Percentiles rank a stretch among this genome's conserved stretches.
Evolutionary conservation across 768 basidiomycete genomes (phyloP).

Genomic region (Boletales sp.): DNA sequence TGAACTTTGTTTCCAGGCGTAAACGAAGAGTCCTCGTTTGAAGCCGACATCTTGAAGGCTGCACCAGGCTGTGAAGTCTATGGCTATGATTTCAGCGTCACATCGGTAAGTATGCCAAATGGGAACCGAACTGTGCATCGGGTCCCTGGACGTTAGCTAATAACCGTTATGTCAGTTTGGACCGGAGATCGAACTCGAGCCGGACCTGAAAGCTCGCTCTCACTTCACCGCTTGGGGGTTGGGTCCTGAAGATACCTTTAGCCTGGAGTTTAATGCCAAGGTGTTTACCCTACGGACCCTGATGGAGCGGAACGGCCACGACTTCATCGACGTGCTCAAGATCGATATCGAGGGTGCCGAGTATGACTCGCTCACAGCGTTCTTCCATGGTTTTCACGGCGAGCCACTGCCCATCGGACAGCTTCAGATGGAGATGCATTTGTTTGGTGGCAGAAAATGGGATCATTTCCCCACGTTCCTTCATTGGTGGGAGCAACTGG

Average conservation of each 20-base stretch:
- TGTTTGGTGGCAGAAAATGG: constrained; percentile 44
- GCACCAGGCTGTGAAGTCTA: constrained; percentile 38
- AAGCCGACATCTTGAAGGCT: constrained; percentile 45
- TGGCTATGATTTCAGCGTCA: constrained; percentile 43
- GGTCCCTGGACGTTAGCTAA: neutral
- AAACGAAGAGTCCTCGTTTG: constrained; percentile 49
- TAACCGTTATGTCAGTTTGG: constrained; percentile 33
- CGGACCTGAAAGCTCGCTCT: constrained; percentile 30
- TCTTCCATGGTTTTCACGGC: constrained; percentile 39
- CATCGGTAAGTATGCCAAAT: constrained; percentile 22
- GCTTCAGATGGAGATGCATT: constrained; percentile 66
- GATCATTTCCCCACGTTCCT: constrained; percentile 52
- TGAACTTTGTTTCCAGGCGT: constrained; percentile 31
- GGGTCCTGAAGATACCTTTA: constrained; percentile 44
- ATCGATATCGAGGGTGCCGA: constrained; percentile 71
- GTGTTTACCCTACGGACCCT: constrained; percentile 62
- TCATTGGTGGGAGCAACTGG: constrained; percentile 71
- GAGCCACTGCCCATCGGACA: constrained; percentile 65
- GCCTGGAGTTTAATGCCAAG: constrained; percentile 41
- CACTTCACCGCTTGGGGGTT: constrained; percentile 48
- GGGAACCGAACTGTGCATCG: neutral
- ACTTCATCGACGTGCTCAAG: constrained; percentile 68
- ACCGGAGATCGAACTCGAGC: constrained; percentile 37
- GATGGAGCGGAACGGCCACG: constrained; percentile 65
- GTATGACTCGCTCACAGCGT: constrained; percentile 55